Conservation (phyloP, 768 basidiomycete species). For the Termitomyces titanicus region DNA sequence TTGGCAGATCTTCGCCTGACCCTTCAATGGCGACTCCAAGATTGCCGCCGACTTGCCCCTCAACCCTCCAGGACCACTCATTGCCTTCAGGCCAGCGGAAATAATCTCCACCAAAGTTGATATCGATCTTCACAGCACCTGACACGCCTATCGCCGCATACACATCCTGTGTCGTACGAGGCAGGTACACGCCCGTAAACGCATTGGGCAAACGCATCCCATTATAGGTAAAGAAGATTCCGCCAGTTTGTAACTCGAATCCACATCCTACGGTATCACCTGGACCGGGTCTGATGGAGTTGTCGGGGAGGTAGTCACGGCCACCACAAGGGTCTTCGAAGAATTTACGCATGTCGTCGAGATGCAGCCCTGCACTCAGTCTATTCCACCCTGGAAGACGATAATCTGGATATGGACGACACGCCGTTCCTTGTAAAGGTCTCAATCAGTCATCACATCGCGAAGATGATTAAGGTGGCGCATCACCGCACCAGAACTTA, state of each 20-base stretch:
- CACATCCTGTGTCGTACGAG: constrained; percentile 48
- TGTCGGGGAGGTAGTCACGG: constrained; percentile 42
- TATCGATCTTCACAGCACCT: constrained; percentile 48
- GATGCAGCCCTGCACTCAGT: constrained; percentile 58
- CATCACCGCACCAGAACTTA: constrained; percentile 15
- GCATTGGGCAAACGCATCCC: constrained; percentile 52
- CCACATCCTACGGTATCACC: constrained; percentile 64
- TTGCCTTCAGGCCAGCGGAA: constrained; percentile 65
- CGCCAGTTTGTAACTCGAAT: constrained; percentile 49
- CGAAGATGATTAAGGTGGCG: neutral
- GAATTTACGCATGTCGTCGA: constrained; percentile 73
- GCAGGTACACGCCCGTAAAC: constrained; percentile 57
- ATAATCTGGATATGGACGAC: constrained; percentile 61
- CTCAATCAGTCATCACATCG: neutral
- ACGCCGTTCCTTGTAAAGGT: constrained; percentile 48
- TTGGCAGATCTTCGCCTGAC: constrained; percentile 45
- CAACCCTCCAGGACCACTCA: constrained; percentile 62
- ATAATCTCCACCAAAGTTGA: constrained; percentile 62
- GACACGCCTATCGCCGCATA: constrained; percentile 64
- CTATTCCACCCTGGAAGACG: constrained; percentile 73
- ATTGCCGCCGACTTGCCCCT: constrained; percentile 58
- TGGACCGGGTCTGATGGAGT: constrained; percentile 27
- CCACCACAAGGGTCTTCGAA: constrained; percentile 67
- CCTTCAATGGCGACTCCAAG: constrained; percentile 31
- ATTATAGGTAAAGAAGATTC: constrained; percentile 65